Evolutionary conservation across 1,284 basidiomycete species (phyloP), one percentile per base, ranked within the genome.

Genomic region (Heimioporus retisporus): DNA sequence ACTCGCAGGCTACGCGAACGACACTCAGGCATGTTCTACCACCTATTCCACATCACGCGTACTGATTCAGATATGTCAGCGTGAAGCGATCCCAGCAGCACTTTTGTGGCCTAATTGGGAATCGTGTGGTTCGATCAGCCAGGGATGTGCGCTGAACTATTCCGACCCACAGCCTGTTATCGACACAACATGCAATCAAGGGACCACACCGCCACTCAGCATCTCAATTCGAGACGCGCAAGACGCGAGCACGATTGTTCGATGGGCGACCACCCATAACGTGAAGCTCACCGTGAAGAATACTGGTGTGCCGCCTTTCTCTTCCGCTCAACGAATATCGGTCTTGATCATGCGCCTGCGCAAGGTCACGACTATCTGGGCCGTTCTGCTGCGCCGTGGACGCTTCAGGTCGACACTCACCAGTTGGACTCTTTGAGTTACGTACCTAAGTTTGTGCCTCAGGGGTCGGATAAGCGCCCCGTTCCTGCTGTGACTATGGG

Each of bases 21-120:
- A 71, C n/a, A 66, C 55, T 0, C 56, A 64, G 65, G 71, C 18
- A 65, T 55, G 64, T 65, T 54, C 19, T 10, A 40, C n/a, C 8
- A 21, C 53, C 2, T 43, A 43, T n/a, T 28, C 15, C 11, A 14
- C 50, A 7, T 11, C 48, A 25, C 31, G 11, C 19, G 56, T 23
- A 28, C 51, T 57, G 28, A 65, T 18, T 40, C 31, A 21, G 21
- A 25, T 16, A 23, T 28, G 44, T 58, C 35, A 74, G 75, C 69
- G 73, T 25, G 68, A 68, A 68, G 65, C 57, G 6, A 44, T 44
- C 18, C 31, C 71, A 0, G 31, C 69, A 1, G 73, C 73, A 4
- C 67, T 77, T 14, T 55, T 74, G 28, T 75, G 70, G 75, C 0
- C 59, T 11, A 77, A 75, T 60, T 76, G 71, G 69, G 73, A 77